Conservation (phyloP, 192 early-diverging fungal genomes). For the Gorgonomyces haynaldii region DNA sequence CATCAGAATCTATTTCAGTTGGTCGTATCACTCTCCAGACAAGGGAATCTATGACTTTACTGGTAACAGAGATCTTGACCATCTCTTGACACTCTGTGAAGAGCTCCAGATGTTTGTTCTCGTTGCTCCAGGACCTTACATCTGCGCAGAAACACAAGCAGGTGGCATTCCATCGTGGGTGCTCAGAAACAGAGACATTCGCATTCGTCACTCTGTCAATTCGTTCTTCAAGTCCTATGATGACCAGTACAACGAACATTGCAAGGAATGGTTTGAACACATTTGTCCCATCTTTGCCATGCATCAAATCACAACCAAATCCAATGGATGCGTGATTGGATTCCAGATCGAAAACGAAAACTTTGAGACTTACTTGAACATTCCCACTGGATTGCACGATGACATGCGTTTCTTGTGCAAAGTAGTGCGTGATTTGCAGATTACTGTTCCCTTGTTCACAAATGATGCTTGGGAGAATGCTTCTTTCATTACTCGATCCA, state of each 20-base stretch:
- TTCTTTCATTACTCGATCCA: conserved; percentile 39
- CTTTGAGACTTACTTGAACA: conserved; percentile 40
- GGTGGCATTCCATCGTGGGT: conserved; percentile 74
- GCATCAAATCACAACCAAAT: conserved; percentile 61
- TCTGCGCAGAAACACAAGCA: conserved; percentile 52
- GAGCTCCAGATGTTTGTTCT: conserved; percentile 64
- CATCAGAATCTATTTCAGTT: conserved; percentile 82
- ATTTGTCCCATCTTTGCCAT: conserved; percentile 63
- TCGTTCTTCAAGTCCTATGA: conserved; percentile 61
- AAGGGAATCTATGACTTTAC: conserved; percentile 65
- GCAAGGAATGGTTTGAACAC: conserved; percentile 62
- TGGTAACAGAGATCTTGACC: conserved; percentile 57
- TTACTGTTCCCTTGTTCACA: conserved; percentile 73
- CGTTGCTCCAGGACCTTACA: conserved; percentile 72
- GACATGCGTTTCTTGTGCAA: conserved; percentile 69
- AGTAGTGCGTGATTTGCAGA: conserved; percentile 60
- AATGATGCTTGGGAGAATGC: conserved; percentile 71
- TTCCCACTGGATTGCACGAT: conserved; percentile 65
- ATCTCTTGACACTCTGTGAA: conserved; percentile 61
- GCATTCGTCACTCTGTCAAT: conserved; percentile 57
- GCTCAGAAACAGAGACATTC: conserved; percentile 55
- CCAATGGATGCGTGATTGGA: conserved; percentile 59
- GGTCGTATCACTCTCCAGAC: conserved; percentile 64
- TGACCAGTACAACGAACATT: conserved; percentile 51
- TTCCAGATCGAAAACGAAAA: conserved; percentile 79